Evolutionary conservation across 257 asterid genomes (phyloP).

Genomic region (Fraxinus cuspidata): DNA sequence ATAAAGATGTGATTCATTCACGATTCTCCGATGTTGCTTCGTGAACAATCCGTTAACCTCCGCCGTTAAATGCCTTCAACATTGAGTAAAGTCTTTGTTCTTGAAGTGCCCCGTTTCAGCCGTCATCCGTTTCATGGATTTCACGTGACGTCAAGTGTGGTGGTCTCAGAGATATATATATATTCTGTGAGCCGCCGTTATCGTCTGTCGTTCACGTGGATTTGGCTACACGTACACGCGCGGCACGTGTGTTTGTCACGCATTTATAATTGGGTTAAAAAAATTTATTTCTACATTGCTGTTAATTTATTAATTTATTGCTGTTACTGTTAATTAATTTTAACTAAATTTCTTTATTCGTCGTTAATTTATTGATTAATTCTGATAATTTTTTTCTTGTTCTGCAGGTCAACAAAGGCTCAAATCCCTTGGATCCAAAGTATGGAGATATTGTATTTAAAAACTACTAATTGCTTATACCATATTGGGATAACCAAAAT

Average conservation of each 20-base stretch:
- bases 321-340: background rate
- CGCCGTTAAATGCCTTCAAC: background rate
- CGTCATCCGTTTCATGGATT: background rate
- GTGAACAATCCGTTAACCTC: background rate
- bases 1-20: background rate
- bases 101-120: background rate
- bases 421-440: background rate
- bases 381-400: background rate
- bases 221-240: background rate
- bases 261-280: background rate
- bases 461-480: background rate
- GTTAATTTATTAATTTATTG: too few relatives aligned
- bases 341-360: background rate
- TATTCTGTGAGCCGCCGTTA: background rate
- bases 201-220: background rate
- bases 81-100: background rate
- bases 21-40: background rate
- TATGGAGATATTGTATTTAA: background rate
- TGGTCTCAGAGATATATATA: background rate
- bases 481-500: background rate
- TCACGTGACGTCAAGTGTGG: background rate
- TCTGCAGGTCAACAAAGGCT: conserved; percentile 28
- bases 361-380: background rate
- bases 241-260: background rate
- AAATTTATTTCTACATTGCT: background rate